Evolutionary conservation across 257 asterid genomes (phyloP).

Genomic region (Schizonepeta tenuifolia): DNA sequence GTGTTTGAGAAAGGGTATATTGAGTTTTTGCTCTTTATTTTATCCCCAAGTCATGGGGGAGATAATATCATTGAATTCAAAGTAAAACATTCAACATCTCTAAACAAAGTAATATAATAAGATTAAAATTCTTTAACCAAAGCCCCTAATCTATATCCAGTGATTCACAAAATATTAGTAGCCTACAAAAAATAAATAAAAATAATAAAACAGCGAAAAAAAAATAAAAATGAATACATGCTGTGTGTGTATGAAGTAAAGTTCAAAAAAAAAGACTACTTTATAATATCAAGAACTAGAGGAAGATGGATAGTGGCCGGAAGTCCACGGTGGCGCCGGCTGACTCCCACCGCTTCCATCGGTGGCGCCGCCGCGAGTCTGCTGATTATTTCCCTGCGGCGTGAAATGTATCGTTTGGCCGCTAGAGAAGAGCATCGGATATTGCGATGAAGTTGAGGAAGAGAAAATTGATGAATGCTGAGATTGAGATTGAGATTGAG

Average conservation of each 20-base stretch:
- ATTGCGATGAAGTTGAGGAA: conserved; percentile 39
- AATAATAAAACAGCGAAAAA: conserved; percentile 17
- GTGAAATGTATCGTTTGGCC: conserved; percentile 54
- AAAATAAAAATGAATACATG: conserved; percentile 24
- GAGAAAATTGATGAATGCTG: conserved; percentile 24
- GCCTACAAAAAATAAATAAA: conserved; percentile 16
- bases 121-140: background rate
- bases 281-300: conserved; percentile 52
- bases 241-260: background rate
- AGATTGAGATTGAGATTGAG: conserved; percentile 17
- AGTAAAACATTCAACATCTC: background rate
- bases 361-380: conserved; percentile 38
- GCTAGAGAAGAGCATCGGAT: conserved; percentile 54
- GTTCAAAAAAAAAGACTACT: background rate
- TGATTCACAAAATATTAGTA: conserved; percentile 12
- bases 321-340: conserved; percentile 57
- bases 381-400: conserved; percentile 42
- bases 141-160: conserved; percentile 30
- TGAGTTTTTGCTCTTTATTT: background rate
- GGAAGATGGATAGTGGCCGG: conserved; percentile 60
- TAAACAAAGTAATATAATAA: conserved; percentile 7
- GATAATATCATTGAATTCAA: background rate
- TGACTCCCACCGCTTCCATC: conserved; percentile 24
- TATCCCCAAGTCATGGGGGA: background rate
- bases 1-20: too few species aligned